phyloP scores from a whole-genome alignment of 345 rosid genomes.

The Abelmoschus esculentus region DNA sequence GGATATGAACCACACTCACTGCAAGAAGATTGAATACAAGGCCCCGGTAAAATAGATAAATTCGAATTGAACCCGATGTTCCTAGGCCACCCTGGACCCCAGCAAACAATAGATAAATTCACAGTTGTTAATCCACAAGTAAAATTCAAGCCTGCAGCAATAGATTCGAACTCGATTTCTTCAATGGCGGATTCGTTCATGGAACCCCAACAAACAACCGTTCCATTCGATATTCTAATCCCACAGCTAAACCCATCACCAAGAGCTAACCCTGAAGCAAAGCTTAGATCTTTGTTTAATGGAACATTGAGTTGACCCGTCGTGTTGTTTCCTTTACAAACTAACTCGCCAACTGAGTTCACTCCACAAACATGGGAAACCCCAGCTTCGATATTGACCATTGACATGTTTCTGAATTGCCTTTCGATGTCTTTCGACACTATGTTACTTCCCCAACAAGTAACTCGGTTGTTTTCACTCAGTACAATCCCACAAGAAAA shows the following conservation, averaged over 20 bases:
- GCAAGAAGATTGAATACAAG: constrained; percentile 47
- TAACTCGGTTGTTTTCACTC: constrained; percentile 16
- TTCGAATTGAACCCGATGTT: constrained; percentile 6
- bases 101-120: constrained; percentile 50
- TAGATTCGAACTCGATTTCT: constrained; percentile 40
- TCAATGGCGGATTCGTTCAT: constrained; percentile 25
- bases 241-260: constrained; percentile 67
- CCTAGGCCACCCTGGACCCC: constrained; percentile 59
- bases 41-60: constrained; percentile 50
- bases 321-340: constrained; percentile 50
- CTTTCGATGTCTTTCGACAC: constrained; percentile 17
- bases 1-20: constrained; percentile 41
- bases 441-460: constrained; percentile 41
- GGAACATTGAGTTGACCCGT: constrained; percentile 57
- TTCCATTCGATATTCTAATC: constrained; percentile 27
- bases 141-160: constrained; percentile 61
- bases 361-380: constrained; percentile 71
- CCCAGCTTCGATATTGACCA: constrained; percentile 54
- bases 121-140: constrained; percentile 53
- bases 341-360: constrained; percentile 38
- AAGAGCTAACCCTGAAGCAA: constrained; percentile 42
- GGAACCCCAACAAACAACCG: constrained; percentile 75
- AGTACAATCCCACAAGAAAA: constrained; percentile 47
- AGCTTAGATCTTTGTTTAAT: constrained; percentile 21
- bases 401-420: constrained; percentile 36